phyloP scores from a whole-genome alignment of 169 alveolate species.

The Plasmodium coatneyi region DNA sequence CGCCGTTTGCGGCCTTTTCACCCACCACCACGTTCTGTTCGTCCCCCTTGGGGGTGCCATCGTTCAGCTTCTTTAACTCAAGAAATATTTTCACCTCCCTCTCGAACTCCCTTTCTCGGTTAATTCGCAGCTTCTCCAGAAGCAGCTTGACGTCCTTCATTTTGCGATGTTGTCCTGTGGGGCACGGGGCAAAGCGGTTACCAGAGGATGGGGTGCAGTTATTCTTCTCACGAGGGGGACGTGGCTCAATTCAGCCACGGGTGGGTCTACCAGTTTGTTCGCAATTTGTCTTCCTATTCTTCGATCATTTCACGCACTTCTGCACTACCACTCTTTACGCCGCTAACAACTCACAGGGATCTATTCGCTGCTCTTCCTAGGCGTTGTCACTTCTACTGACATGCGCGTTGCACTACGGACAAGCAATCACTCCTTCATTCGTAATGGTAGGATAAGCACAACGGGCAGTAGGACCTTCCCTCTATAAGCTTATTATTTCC shows the following conservation, averaged over 20 bases:
- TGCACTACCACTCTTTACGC: neutral
- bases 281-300: neutral
- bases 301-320: neutral
- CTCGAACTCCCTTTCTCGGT: conserved; percentile 58
- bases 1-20: neutral
- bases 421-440: neutral
- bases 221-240: no score
- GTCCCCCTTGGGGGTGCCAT: neutral
- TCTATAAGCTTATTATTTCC: neutral
- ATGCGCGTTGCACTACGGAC: neutral
- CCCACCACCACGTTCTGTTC: neutral
- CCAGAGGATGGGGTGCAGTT: neutral
- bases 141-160: conserved; percentile 44
- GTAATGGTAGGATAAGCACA: neutral
- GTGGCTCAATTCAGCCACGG: neutral
- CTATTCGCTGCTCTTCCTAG: neutral
- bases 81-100: conserved; percentile 36
- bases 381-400: neutral
- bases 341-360: neutral
- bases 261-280: neutral
- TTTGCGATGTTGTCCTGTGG: neutral
- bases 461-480: neutral
- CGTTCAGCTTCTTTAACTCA: conserved; percentile 19
- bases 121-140: neutral
- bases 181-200: neutral